phyloP scores from a whole-genome alignment of 176 grass and related monocot genomes.

The Eleusine coracana region DNA sequence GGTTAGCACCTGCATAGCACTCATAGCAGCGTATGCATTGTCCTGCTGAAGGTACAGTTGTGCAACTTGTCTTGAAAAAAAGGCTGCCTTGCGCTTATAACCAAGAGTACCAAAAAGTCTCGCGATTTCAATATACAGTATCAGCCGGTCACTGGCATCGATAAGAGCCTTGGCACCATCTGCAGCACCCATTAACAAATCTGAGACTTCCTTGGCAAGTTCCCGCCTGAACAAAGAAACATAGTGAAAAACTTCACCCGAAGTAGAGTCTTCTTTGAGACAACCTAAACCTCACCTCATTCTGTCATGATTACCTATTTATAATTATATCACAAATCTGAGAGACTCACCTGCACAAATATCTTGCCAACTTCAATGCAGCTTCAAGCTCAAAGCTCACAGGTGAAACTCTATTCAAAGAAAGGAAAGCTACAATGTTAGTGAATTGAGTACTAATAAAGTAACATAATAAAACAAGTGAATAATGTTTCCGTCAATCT shows the following conservation, averaged over 20 bases:
- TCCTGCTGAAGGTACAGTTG: slow-evolving; percentile 98
- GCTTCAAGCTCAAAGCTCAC: slow-evolving; percentile 99
- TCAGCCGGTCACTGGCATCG: slow-evolving; percentile 88
- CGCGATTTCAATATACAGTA: slow-evolving; percentile 95
- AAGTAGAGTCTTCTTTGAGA: slow-evolving; percentile 17
- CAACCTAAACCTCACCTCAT: slow-evolving; percentile 29
- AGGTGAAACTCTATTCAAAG: slow-evolving; percentile 84
- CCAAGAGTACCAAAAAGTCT: slow-evolving; percentile 95
- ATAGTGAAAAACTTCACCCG: neutral
- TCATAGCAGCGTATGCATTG: slow-evolving; percentile 85
- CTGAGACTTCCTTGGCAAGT: slow-evolving; percentile 87
- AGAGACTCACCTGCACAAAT: slow-evolving; percentile 74
- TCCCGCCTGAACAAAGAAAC: slow-evolving; percentile 63
- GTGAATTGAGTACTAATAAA: slow-evolving; percentile 27
- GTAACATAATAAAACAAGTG: neutral
- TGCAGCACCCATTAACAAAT: slow-evolving; percentile 96
- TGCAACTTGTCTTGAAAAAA: slow-evolving; percentile 98
- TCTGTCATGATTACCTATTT: slow-evolving; percentile 12
- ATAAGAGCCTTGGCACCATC: slow-evolving; percentile 99
- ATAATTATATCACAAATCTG: neutral
- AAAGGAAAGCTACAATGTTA: slow-evolving; percentile 31
- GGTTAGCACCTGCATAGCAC: slow-evolving; percentile 95
- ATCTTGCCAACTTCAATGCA: slow-evolving; percentile 94
- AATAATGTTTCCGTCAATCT: neutral
- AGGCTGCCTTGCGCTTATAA: slow-evolving; percentile 93